Evolutionary conservation across 495 filamentous ascomycete species (phyloP).

Genomic region (Penicillium taxi): DNA sequence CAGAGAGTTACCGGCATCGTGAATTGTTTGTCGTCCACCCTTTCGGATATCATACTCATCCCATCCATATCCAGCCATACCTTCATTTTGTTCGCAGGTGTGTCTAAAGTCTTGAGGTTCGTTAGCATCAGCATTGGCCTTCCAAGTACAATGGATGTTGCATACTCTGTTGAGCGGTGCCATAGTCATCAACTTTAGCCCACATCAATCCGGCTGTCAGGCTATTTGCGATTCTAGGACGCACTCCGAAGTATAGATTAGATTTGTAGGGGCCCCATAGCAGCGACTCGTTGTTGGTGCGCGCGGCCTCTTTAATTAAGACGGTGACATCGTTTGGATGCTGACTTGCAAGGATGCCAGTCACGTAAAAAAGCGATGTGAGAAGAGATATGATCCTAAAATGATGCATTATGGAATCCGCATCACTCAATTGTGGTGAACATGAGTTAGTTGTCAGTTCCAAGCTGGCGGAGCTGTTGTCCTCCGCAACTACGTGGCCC

Average conservation of each 20-base stretch:
- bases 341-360: constrained; percentile 26
- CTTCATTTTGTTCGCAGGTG: constrained; percentile 92
- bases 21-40: constrained; percentile 82
- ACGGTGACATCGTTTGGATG: constrained; percentile 30
- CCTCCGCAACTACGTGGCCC: constrained; percentile 36
- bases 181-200: constrained; percentile 77
- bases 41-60: constrained; percentile 85
- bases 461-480: constrained; percentile 16
- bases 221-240: constrained; percentile 80
- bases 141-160: constrained; percentile 5
- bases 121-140: constrained; percentile 3
- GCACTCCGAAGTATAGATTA: constrained; percentile 91
- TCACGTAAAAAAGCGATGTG: constrained; percentile 25
- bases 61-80: constrained; percentile 95
- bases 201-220: constrained; percentile 81
- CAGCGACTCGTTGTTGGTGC: constrained; percentile 70
- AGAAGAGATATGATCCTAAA: constrained; percentile 22
- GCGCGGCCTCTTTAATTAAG: constrained; percentile 36
- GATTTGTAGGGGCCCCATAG: constrained; percentile 96
- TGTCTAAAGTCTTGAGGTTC: constrained; percentile 65
- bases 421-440: constrained; percentile 19
- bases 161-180: constrained; percentile 71
- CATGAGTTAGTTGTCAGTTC: constrained; percentile 11
- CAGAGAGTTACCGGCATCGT: constrained; percentile 76
- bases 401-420: constrained; percentile 25